These are phyloP conservation scores for Panicum virgatum DNA, from an alignment of 202 grass and related monocot species.

Conservation along the genomic window DNA sequence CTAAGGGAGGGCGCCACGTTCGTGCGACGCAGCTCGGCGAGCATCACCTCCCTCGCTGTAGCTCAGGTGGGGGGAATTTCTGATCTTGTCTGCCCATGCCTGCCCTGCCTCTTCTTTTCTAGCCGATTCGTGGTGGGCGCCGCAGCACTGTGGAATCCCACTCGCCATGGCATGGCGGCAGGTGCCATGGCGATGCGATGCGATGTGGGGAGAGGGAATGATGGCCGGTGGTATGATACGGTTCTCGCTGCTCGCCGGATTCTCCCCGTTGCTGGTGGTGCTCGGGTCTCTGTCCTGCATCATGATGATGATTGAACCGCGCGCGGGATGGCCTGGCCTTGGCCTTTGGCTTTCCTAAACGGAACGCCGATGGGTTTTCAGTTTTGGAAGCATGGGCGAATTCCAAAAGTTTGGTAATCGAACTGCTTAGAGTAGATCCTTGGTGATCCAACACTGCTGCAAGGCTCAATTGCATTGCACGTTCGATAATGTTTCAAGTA, in stretches of 20 bases:
- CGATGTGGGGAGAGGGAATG: not conserved
- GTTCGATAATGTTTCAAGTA: not conserved
- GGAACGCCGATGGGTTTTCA: not conserved
- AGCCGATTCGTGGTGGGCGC: constrained; percentile 5
- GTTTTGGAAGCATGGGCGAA: not conserved
- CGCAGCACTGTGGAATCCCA: constrained; percentile 24
- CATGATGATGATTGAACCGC: constrained; percentile 5
- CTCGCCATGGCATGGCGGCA: not conserved
- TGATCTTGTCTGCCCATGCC: constrained; percentile 26
- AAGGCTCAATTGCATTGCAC: not conserved
- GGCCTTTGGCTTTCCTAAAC: not conserved
- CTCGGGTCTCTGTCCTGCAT: not conserved
- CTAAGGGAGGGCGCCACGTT: not conserved
- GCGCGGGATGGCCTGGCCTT: no score
- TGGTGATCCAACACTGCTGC: no score
- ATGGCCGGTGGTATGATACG: not conserved
- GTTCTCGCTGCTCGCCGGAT: not conserved
- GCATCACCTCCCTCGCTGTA: constrained; percentile 23
- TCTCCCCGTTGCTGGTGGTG: not conserved
- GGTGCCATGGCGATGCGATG: constrained; percentile 8
- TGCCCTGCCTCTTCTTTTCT: not conserved
- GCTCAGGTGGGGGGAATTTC: constrained; percentile 42
- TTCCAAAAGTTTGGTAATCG: not conserved
- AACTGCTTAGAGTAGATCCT: not conserved
- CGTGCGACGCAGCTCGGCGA: not conserved